A percentile compares a stretch with the other conserved stretches of the same genome.
Evolutionary conservation across 148 eudicot species (phyloP).

Genomic region (Salicornia ramosissima): DNA sequence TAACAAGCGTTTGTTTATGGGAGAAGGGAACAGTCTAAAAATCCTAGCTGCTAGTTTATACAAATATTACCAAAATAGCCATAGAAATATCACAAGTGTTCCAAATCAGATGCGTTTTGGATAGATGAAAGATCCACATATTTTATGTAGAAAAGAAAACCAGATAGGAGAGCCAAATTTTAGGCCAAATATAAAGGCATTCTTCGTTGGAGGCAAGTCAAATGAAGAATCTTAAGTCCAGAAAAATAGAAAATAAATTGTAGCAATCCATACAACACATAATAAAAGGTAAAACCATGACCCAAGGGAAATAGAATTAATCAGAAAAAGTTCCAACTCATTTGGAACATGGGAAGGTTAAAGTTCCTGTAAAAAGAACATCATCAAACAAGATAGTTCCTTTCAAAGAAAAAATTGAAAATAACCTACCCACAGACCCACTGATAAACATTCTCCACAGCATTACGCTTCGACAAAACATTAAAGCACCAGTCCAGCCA

Average conservation of each 20-base stretch:
- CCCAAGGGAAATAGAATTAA: not conserved
- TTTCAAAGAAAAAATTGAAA: not conserved
- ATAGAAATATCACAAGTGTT: not conserved
- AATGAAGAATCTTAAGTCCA: too few species aligned
- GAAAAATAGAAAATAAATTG: too few species aligned
- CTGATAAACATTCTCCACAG: constrained; percentile 75
- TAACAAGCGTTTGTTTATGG: not conserved
- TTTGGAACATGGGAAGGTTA: too few species aligned
- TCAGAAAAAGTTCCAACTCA: not conserved
- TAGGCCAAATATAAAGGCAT: not conserved
- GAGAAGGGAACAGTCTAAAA: not conserved
- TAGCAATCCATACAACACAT: not conserved
- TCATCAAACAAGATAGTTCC: not conserved
- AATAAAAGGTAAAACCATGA: not conserved
- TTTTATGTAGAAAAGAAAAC: not conserved
- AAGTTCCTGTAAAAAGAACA: not conserved
- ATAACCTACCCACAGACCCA: constrained; percentile 95
- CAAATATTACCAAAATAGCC: not conserved
- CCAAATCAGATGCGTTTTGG: not conserved
- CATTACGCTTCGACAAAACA: constrained; percentile 73
- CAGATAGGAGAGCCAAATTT: not conserved
- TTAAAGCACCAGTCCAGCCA: constrained; percentile 85
- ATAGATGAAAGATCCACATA: not conserved
- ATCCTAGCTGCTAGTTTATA: not conserved
- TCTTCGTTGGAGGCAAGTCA: too few species aligned